Evolutionary conservation across 225 moss, liverwort and hornwort species (phyloP).

Genomic region (Neckera pumila): DNA sequence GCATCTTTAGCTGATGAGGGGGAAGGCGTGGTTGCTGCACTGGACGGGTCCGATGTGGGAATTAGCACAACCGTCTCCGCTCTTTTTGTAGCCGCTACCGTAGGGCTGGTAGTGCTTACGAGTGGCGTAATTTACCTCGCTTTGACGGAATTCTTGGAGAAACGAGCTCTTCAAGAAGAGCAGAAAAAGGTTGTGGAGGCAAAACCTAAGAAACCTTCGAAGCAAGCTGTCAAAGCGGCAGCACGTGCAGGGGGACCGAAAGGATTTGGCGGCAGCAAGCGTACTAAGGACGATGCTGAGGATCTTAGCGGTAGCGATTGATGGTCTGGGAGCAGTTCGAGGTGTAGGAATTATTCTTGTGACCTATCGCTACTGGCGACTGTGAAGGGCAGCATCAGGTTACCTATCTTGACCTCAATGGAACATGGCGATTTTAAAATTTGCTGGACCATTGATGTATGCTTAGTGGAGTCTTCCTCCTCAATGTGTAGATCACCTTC

Average conservation of each 20-base stretch:
- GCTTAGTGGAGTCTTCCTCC: neutral
- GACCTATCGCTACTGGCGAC: neutral
- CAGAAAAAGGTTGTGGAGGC: slow-evolving; percentile 14
- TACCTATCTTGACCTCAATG: neutral
- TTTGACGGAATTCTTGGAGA: slow-evolving; percentile 35
- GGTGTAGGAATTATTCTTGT: neutral
- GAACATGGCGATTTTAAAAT: neutral
- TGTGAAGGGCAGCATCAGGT: neutral
- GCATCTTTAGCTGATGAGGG: slow-evolving; percentile 18
- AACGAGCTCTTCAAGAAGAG: slow-evolving; percentile 29
- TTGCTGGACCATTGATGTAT: neutral
- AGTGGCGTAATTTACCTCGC: slow-evolving; percentile 26
- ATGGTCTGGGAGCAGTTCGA: neutral
- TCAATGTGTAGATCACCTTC: neutral
- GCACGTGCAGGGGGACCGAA: slow-evolving; percentile 30
- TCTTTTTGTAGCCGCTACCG: slow-evolving; percentile 23
- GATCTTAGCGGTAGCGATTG: neutral
- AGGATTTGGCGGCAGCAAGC: slow-evolving; percentile 35
- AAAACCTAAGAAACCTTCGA: slow-evolving; percentile 15
- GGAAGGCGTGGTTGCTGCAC: neutral
- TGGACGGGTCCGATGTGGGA: slow-evolving; percentile 20
- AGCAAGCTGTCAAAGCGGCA: slow-evolving; percentile 19
- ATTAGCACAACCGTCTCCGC: slow-evolving; percentile 22
- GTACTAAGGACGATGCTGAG: slow-evolving; percentile 15
- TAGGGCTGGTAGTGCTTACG: slow-evolving; percentile 27